Base-by-base conservation (phyloP, 2,329 filamentous ascomycete genomes). In the Pyricularia grisea region DNA sequence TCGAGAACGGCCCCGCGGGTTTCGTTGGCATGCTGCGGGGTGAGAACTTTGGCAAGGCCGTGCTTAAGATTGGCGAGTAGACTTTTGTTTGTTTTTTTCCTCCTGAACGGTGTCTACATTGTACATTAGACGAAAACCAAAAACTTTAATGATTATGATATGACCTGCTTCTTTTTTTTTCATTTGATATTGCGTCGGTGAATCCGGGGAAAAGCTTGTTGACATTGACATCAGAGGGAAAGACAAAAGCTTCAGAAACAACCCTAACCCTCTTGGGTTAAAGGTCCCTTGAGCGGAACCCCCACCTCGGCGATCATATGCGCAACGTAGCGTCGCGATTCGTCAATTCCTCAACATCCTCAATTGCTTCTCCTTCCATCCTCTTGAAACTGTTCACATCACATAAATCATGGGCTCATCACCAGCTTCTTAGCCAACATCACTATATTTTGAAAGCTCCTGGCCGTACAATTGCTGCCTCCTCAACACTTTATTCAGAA, bases 1-100 rank as follows among this genome's bases (percentile, higher is more conserved):
- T 96, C 70, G 93, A 96, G 71, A 88, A 92, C 71, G 90, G 89
- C 0, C 81, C 87, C 6, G 86, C 93, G 69, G 93, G 90, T 0
- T 83, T 96, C 70, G 79, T 94, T 14, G 91, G 88, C 14, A 88
- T 96, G 82, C 83, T 95, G 68, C 78, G 86, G 75, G 93, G 93
- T 66, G 85, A 91, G 79, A 96, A 96, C 82, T 92, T 93, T 79
- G 93, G 93, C 73, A 97, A 97, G 86, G 91, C 92, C 20, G 86
- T 95, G 27, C 75, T 95, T 74, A 91, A 92, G 82, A 78, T 86
- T 58, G 74, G 68, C 50, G 50, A 71, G n/a, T 69, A 63, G 42
- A 50, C 17, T 12, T 36, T 33, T n/a, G n/a, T n/a, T n/a, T n/a
- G n/a, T 33, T 33, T 6, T 33, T 9, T 33, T 42, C 28, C 7